Evolutionary conservation across 495 filamentous ascomycete genomes (phyloP), one percentile per base, ranked within the genome.

Genomic region (Barbatosphaeria neglecta): DNA sequence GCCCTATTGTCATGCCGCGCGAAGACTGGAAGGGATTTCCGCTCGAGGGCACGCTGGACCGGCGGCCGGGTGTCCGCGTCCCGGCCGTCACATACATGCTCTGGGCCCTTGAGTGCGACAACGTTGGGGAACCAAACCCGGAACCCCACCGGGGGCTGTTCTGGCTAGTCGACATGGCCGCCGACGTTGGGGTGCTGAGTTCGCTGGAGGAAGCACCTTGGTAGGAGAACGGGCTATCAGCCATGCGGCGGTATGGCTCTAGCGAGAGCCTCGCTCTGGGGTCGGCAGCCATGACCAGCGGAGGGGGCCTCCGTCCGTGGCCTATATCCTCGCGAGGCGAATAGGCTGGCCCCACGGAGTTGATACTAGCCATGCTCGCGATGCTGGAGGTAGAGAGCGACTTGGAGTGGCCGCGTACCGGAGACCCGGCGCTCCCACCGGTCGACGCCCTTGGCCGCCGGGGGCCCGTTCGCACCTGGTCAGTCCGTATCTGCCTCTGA

Each of bases 401-500:
- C 56, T 94, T 95, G 33, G 80, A 83, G 58, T 95, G 89, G 2
- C 87, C 87, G 35, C 88, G 73, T 43, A 70, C 77, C 44, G 80
- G 80, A 11, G 80, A 73, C 8, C 78, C 77, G 31, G 66, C 59
- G 43, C 62, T 83, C 59, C 65, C 84, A 63, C 72, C 76, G 4
- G 89, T 95, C 9, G 82, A 77, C 22, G 87, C 83, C 44, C 89
- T 74, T 16, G 85, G 79, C 41, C 89, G 74, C 40, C 76, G 76
- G 23, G 74, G 80, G 0, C 80, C 74, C 27, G 85, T 84, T 31
- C 89, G 78, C 25, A 94, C 72, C 40, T 73, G 57, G 46, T 78
- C 73, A 2, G 89, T 95, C 46, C 90, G 77, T 43, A 95, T 87
- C 66, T 97, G 93, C 51, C 93, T 76, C 60, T 96, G 90, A 59